These are phyloP conservation scores for Leccinum huronense DNA, from an alignment of 1,284 basidiomycete species.

Conservation along the genomic window DNA sequence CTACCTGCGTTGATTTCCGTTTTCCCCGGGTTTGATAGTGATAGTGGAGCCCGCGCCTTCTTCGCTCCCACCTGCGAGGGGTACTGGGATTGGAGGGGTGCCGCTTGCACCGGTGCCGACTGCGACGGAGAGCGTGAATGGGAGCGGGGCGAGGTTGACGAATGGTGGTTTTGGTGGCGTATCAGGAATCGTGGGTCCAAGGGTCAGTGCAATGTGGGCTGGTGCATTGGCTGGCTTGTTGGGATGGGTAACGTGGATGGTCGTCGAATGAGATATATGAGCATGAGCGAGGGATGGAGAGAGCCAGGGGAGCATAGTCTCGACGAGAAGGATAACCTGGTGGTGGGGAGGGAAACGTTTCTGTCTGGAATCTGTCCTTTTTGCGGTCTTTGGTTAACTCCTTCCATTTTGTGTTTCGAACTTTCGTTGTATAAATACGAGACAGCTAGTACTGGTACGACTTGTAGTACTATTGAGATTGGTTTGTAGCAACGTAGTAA, in stretches of 20 bases:
- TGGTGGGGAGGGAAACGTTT: background rate
- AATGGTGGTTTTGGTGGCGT: slow-evolving; percentile 15
- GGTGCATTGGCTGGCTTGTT: slow-evolving; percentile 12
- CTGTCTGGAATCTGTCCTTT: background rate
- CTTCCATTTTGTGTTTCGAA: background rate
- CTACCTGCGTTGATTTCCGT: background rate
- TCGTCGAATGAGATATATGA: background rate
- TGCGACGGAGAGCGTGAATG: slow-evolving; percentile 12
- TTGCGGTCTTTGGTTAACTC: background rate
- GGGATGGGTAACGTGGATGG: slow-evolving; percentile 24
- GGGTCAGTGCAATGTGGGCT: slow-evolving; percentile 20
- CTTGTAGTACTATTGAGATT: background rate
- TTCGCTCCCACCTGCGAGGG: slow-evolving; percentile 22
- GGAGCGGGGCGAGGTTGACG: background rate
- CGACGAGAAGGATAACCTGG: background rate
- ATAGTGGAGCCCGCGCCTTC: slow-evolving; percentile 27
- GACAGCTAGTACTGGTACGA: background rate
- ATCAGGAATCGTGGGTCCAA: slow-evolving; percentile 8
- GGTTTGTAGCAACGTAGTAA: background rate
- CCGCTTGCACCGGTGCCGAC: slow-evolving; percentile 27
- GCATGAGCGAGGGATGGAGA: background rate
- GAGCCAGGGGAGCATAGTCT: background rate
- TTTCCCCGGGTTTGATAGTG: slow-evolving; percentile 15
- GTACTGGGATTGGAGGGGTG: slow-evolving; percentile 31
- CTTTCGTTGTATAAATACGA: background rate